Evolutionary conservation across 108 stramenopile species (phyloP).

Genomic region (Craspedostauros australis): DNA sequence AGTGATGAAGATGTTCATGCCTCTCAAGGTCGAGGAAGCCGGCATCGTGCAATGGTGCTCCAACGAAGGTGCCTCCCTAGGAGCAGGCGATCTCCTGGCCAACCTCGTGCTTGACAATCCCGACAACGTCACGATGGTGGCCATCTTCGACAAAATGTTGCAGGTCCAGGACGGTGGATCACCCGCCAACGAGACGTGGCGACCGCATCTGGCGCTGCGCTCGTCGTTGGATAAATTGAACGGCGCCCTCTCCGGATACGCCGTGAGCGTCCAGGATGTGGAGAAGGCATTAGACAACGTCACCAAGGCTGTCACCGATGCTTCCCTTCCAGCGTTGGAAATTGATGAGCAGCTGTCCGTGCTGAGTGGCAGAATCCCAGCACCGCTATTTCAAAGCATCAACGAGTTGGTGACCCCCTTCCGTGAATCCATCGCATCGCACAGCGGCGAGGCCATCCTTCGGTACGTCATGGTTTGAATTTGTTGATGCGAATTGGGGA

Average conservation of each 20-base stretch:
- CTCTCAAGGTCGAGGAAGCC: slow-evolving; percentile 91
- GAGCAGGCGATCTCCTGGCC: slow-evolving; percentile 90
- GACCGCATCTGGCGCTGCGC: slow-evolving; percentile 80
- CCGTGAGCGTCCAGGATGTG: slow-evolving; percentile 42
- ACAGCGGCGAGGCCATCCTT: slow-evolving; percentile 19
- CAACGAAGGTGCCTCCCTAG: slow-evolving; percentile 90
- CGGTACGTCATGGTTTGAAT: too few species aligned
- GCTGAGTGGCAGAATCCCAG: slow-evolving; percentile 86
- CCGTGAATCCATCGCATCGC: slow-evolving; percentile 20
- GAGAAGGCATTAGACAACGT: slow-evolving; percentile 56
- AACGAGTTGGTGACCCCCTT: slow-evolving; percentile 47
- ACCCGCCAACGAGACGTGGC: slow-evolving; percentile 14
- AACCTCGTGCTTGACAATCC: slow-evolving; percentile 93
- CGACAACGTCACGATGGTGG: slow-evolving; percentile 72
- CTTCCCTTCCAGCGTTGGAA: slow-evolving; percentile 79
- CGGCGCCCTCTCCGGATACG: slow-evolving; percentile 84
- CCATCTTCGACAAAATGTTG: slow-evolving; percentile 69
- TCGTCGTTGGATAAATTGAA: slow-evolving; percentile 63
- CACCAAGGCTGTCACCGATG: slow-evolving; percentile 64
- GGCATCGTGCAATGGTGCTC: slow-evolving; percentile 81
- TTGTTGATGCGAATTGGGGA: too few species aligned
- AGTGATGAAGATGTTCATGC: slow-evolving; percentile 99
- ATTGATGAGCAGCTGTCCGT: slow-evolving; percentile 93
- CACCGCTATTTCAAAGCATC: slow-evolving; percentile 51
- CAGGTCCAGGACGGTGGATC: slow-evolving; percentile 61